Evolutionary conservation across 2,329 filamentous ascomycete species (phyloP).

Genomic region (Pyrenochaeta sp.): DNA sequence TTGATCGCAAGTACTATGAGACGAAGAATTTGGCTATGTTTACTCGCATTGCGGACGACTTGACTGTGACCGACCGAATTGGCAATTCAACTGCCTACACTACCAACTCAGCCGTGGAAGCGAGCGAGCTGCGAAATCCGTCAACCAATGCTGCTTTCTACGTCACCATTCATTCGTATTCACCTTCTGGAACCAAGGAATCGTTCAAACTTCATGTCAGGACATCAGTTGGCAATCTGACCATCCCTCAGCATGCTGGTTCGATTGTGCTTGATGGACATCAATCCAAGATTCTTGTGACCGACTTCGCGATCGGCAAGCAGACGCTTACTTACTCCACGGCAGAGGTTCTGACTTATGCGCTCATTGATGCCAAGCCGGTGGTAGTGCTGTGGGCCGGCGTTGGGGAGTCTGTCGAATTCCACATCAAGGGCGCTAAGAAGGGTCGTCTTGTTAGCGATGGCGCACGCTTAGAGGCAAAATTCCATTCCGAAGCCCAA

Average conservation of each 20-base stretch:
- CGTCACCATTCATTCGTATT: slow-evolving; percentile 64
- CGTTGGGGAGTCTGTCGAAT: slow-evolving; percentile 51
- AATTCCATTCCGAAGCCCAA: slow-evolving; percentile 52
- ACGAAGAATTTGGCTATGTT: slow-evolving; percentile 70
- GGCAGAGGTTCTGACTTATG: slow-evolving; percentile 60
- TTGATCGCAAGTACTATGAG: slow-evolving; percentile 69
- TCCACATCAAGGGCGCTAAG: slow-evolving; percentile 48
- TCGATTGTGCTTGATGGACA: slow-evolving; percentile 66
- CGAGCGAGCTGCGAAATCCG: slow-evolving; percentile 67
- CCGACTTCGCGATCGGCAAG: slow-evolving; percentile 65
- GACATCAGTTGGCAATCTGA: slow-evolving; percentile 64
- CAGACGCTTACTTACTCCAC: slow-evolving; percentile 64
- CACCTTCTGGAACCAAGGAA: slow-evolving; percentile 61
- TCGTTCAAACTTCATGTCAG: slow-evolving; percentile 64
- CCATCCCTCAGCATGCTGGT: slow-evolving; percentile 61
- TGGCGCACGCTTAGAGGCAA: slow-evolving; percentile 53
- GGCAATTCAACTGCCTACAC: slow-evolving; percentile 61
- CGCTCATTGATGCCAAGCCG: slow-evolving; percentile 46
- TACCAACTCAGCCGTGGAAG: slow-evolving; percentile 61
- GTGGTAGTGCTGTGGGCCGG: slow-evolving; percentile 53
- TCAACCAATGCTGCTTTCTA: slow-evolving; percentile 67
- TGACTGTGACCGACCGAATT: slow-evolving; percentile 63
- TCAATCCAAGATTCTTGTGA: slow-evolving; percentile 69
- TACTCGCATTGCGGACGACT: slow-evolving; percentile 64
- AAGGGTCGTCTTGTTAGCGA: slow-evolving; percentile 51